phyloP scores from a whole-genome alignment of 1,284 basidiomycete species.

The Lentinula novae-zelandiae region DNA sequence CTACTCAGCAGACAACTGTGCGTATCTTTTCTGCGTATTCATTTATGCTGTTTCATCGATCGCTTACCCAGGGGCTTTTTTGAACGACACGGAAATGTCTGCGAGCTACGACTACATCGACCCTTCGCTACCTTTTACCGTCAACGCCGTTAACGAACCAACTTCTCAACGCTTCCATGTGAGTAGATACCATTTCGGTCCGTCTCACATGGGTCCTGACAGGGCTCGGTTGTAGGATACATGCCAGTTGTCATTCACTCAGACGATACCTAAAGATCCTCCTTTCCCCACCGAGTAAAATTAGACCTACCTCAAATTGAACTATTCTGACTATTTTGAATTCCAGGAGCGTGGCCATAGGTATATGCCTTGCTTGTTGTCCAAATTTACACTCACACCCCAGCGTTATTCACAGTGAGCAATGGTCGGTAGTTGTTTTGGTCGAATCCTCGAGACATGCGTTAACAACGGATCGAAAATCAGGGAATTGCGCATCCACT shows the following conservation, averaged over 20 bases:
- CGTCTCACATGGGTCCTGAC: conserved; percentile 14
- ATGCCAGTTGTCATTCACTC: conserved; percentile 35
- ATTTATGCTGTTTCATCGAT: conserved; percentile 1
- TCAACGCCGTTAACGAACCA: conserved; percentile 47
- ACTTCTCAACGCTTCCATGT: conserved; percentile 59
- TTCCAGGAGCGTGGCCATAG: neutral
- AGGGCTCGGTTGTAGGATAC: conserved; percentile 31
- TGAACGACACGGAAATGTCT: conserved; percentile 48
- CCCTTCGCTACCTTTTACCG: conserved; percentile 38
- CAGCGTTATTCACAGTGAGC: neutral
- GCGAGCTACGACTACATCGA: conserved; percentile 44
- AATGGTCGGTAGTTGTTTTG: neutral
- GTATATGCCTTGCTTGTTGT: neutral
- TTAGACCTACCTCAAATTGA: conserved; percentile 23
- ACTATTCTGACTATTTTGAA: neutral
- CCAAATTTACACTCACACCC: neutral
- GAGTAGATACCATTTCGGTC: conserved; percentile 16
- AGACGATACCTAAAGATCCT: conserved; percentile 44
- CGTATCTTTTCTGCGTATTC: conserved; percentile 15
- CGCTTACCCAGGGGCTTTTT: conserved; percentile 40
- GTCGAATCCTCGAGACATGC: neutral
- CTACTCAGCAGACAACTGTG: conserved; percentile 52
- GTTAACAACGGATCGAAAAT: conserved; percentile 19
- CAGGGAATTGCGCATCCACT: conserved; percentile 58
- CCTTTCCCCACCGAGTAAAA: conserved; percentile 50